Base-by-base conservation (phyloP, 768 basidiomycete species). In the Psilocybe cyanescens region DNA sequence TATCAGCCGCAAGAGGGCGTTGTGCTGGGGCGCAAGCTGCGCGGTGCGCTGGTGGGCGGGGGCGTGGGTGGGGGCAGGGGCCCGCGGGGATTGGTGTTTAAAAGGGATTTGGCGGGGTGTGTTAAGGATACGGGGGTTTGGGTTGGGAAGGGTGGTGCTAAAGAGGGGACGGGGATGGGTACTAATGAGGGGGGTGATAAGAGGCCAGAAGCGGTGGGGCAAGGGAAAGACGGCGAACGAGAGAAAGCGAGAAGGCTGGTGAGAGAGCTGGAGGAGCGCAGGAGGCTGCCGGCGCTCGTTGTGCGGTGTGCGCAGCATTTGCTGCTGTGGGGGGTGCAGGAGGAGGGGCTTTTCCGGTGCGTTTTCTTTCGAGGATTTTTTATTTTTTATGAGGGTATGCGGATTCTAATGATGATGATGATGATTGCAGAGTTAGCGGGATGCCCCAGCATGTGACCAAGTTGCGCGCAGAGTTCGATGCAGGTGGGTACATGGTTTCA, bases 331-430 rank as follows among this genome's bases (percentile, higher is more conserved):
- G 93, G 94, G 49, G 75, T 94, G 11, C 86, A 91, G 71, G 93
- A 95, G 72, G 92, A 94, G 72, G 93, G 93, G 3, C 76, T 95
- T 47, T 95, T 95, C 72, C 84, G 92, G 93, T 91, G 68, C 67
- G 87, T 74, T 61, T 37, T 62, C 31, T 63, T 54, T 63, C 59
- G 60, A n/a, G 8, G 11, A n/a, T 35, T 28, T 33, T 56, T 30
- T 55, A n/a, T n/a, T n/a, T n/a, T 48, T 59, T 50, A 57, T 47
- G 47, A 59, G 45, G 74, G 67, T 41, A 14, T 24, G 4, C 24
- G 24, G 24, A 24, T 24, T 24, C 24, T 24, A 2, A 24, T 2
- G 24, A 24, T 24, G 24, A 2, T 24, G 24, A 24, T 24, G 24
- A 24, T 24, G 24, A 24, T 24, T 45, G 30, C 68, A 93, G 96